These are phyloP conservation scores for Stemphylium vesicarium DNA, from an alignment of 2,329 filamentous ascomycete genomes.

Conservation along the genomic window DNA sequence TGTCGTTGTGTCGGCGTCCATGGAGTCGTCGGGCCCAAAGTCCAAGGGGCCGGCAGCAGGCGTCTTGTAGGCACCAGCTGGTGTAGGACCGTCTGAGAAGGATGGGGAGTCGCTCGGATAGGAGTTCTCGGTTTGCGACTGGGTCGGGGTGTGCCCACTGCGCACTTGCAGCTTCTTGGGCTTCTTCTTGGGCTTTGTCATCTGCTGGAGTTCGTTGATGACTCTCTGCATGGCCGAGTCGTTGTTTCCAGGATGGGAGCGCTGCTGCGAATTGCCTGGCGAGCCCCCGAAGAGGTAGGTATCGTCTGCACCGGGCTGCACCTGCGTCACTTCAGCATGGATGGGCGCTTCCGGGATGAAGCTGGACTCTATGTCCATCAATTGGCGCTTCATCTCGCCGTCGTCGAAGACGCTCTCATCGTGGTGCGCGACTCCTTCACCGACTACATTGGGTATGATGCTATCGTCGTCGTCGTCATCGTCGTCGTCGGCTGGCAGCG, in stretches of 20 bases:
- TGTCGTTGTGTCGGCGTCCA: conserved; percentile 35
- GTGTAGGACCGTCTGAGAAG: conserved; percentile 45
- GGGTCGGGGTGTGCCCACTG: conserved; percentile 22
- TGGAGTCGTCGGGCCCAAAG: conserved; percentile 31
- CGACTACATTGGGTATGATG: conserved; percentile 43
- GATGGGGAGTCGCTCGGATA: conserved; percentile 35
- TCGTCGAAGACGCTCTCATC: conserved; percentile 59
- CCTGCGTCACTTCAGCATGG: conserved; percentile 31
- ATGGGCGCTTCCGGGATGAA: conserved; percentile 63
- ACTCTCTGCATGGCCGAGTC: conserved; percentile 21
- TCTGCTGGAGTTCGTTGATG: conserved; percentile 24
- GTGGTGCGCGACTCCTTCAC: conserved; percentile 38
- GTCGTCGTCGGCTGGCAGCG: conserved; percentile 49
- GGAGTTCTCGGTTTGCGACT: conserved; percentile 17
- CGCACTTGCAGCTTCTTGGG: conserved; percentile 30
- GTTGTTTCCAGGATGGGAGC: conserved; percentile 15
- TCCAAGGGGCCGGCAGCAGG: conserved; percentile 42
- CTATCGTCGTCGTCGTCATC: conserved; percentile 30
- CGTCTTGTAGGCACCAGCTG: conserved; percentile 53
- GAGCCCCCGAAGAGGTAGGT: conserved; percentile 55
- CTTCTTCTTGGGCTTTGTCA: conserved; percentile 30
- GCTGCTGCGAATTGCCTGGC: conserved; percentile 36
- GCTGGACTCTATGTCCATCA: conserved; percentile 69
- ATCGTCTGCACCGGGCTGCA: conserved; percentile 50
- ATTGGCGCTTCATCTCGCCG: conserved; percentile 63